phyloP scores from a whole-genome alignment of 1,139 yeast species.

The Oligophagozyma castellii region DNA sequence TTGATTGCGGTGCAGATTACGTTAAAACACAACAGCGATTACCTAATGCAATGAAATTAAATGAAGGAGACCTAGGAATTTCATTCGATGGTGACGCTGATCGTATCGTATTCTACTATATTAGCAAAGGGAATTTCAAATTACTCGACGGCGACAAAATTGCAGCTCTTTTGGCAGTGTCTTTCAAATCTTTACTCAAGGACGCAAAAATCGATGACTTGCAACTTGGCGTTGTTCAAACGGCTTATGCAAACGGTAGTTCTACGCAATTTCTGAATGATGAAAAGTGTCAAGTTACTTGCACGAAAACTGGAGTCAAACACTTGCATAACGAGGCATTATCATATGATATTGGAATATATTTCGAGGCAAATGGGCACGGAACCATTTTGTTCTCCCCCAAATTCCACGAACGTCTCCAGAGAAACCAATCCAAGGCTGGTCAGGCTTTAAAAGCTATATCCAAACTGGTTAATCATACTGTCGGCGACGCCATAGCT shows the following conservation, averaged over 20 bases:
- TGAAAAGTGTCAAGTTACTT: slow-evolving; percentile 59
- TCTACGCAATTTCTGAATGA: slow-evolving; percentile 62
- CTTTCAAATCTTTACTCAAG: slow-evolving; percentile 40
- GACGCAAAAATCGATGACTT: slow-evolving; percentile 30
- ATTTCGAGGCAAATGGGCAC: slow-evolving; percentile 98
- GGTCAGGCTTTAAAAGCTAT: slow-evolving; percentile 31
- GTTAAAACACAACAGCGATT: slow-evolving; percentile 79
- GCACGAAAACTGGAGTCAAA: slow-evolving; percentile 94
- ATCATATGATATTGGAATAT: slow-evolving; percentile 77
- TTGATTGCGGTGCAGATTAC: slow-evolving; percentile 86
- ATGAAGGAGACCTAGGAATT: slow-evolving; percentile 35
- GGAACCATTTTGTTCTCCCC: slow-evolving; percentile 83
- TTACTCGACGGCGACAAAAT: slow-evolving; percentile 91
- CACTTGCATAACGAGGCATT: slow-evolving; percentile 81
- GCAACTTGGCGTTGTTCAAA: slow-evolving; percentile 79
- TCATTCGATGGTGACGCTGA: slow-evolving; percentile 98
- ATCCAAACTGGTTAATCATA: slow-evolving; percentile 72
- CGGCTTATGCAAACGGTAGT: slow-evolving; percentile 94
- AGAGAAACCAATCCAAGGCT: slow-evolving; percentile 7
- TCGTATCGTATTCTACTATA: slow-evolving; percentile 75
- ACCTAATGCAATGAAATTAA: slow-evolving; percentile 42
- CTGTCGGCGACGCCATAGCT: slow-evolving; percentile 94
- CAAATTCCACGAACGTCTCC: slow-evolving; percentile 30
- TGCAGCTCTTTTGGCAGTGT: slow-evolving; percentile 69
- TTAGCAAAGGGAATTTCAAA: slow-evolving; percentile 34